Percentiles rank a stretch among this genome's conserved stretches.
Evolutionary conservation across 495 filamentous ascomycete species (phyloP).

Genomic region (Cetradonia linearis): DNA sequence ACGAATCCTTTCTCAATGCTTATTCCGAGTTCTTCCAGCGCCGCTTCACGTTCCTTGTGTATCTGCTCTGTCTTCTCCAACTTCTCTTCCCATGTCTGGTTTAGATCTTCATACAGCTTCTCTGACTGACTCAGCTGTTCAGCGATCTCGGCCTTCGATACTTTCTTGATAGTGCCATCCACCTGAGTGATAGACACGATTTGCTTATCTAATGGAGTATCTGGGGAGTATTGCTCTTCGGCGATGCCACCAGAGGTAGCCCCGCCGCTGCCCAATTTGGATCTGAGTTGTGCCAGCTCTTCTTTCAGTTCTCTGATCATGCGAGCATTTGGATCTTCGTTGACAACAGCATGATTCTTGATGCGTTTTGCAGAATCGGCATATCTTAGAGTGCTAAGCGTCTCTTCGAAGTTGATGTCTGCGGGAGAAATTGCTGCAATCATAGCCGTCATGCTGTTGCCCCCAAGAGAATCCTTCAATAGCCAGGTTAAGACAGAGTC

Average conservation of each 20-base stretch:
- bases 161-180: slow-evolving; percentile 83
- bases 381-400: slow-evolving; percentile 87
- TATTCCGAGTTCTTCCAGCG: slow-evolving; percentile 92
- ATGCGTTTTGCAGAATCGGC: slow-evolving; percentile 97
- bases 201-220: slow-evolving; percentile 87
- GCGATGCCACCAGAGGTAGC: slow-evolving; percentile 35
- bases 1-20: slow-evolving; percentile 98
- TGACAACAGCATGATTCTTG: slow-evolving; percentile 99
- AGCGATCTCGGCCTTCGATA: slow-evolving; percentile 96
- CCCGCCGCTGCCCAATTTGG: slow-evolving; percentile 74
- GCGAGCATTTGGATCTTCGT: slow-evolving; percentile 95
- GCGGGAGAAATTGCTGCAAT: slow-evolving; percentile 97
- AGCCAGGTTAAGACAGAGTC: slow-evolving; percentile 96
- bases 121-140: slow-evolving; percentile 93
- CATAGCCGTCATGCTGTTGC: slow-evolving; percentile 99
- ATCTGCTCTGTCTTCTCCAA: slow-evolving; percentile 89
- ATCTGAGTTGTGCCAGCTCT: slow-evolving; percentile 74
- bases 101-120: slow-evolving; percentile 91
- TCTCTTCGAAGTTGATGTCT: slow-evolving; percentile 99
- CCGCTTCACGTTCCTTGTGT: slow-evolving; percentile 92
- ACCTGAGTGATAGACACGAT: slow-evolving; percentile 86
- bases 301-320: slow-evolving; percentile 99
- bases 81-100: slow-evolving; percentile 98
- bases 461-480: slow-evolving; percentile 92
- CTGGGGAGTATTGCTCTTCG: slow-evolving; percentile 80